phyloP scores from a whole-genome alignment of 2,329 filamentous ascomycete species.

The Fusarium bactridioides region DNA sequence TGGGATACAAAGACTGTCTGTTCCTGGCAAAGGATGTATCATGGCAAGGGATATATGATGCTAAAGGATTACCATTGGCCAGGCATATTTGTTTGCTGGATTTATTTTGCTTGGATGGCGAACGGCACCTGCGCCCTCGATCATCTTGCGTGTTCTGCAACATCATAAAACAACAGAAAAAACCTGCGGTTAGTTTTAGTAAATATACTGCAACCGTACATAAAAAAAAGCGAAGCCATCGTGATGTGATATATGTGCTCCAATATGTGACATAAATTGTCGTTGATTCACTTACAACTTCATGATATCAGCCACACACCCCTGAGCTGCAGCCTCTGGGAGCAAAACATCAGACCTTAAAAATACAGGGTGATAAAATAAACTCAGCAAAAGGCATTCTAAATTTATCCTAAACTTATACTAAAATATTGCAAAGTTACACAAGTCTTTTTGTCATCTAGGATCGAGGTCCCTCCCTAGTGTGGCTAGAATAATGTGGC shows the following conservation, averaged over 20 bases:
- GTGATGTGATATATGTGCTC: background rate
- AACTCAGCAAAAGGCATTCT: background rate
- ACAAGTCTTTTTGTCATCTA: background rate
- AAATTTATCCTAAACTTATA: background rate
- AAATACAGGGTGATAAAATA: no score
- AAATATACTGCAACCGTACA: background rate
- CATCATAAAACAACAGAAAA: background rate
- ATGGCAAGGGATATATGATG: no score
- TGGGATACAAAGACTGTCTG: background rate
- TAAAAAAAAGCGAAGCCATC: background rate
- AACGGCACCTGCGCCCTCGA: background rate
- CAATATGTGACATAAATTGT: no score
- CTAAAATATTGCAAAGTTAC: background rate
- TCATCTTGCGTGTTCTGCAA: background rate
- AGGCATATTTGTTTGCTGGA: background rate
- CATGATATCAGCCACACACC: slow-evolving; percentile 5
- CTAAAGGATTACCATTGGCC: background rate
- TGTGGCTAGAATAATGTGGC: slow-evolving; percentile 7
- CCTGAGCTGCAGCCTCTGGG: background rate
- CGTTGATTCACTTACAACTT: background rate
- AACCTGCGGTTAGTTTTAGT: background rate
- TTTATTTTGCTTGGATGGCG: background rate
- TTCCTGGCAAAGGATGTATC: no score
- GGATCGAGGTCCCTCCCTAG: background rate
- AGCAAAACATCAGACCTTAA: no score